phyloP scores from a whole-genome alignment of 106 monocot genomes.

The Triglochin maritima region DNA sequence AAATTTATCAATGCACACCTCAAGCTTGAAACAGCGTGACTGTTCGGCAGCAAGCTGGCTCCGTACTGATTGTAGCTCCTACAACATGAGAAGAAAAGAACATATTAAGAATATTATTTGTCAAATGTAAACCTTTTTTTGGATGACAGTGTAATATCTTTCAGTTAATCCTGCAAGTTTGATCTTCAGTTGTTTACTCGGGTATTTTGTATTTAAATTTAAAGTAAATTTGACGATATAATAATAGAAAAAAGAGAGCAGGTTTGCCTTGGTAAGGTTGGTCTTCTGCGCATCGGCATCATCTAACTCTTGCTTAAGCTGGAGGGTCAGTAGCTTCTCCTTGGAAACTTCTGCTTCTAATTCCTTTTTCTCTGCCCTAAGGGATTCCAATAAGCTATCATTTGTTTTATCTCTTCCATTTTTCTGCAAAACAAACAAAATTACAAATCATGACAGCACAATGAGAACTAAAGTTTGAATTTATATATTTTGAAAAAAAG shows the following conservation, averaged over 20 bases:
- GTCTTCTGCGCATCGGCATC: slow-evolving; percentile 54
- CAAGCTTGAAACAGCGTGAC: slow-evolving; percentile 15
- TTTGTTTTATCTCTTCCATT: slow-evolving; percentile 34
- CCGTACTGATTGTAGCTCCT: slow-evolving; percentile 20
- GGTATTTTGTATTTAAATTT: too few relatives aligned
- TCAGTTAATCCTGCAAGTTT: too few relatives aligned
- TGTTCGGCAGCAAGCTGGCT: slow-evolving; percentile 15
- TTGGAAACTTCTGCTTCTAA: slow-evolving; percentile 43
- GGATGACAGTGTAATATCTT: too few relatives aligned
- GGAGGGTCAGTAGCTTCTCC: slow-evolving; percentile 50
- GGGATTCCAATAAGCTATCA: slow-evolving; percentile 20
- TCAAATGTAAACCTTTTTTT: too few relatives aligned
- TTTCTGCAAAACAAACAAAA: slow-evolving; percentile 13
- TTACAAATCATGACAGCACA: background rate
- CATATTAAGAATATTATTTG: too few relatives aligned
- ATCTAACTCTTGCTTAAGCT: slow-evolving; percentile 58
- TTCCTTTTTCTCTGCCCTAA: slow-evolving; percentile 72
- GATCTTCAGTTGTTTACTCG: too few relatives aligned
- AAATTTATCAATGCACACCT: background rate
- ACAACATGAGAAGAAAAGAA: background rate
- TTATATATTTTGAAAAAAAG: background rate
- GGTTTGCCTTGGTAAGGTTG: slow-evolving; percentile 54
- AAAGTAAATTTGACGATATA: background rate
- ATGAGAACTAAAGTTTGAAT: background rate
- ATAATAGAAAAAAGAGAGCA: background rate